Base-by-base conservation (phyloP, 2,329 filamentous ascomycete genomes). In the Hypoxylon sp. region DNA sequence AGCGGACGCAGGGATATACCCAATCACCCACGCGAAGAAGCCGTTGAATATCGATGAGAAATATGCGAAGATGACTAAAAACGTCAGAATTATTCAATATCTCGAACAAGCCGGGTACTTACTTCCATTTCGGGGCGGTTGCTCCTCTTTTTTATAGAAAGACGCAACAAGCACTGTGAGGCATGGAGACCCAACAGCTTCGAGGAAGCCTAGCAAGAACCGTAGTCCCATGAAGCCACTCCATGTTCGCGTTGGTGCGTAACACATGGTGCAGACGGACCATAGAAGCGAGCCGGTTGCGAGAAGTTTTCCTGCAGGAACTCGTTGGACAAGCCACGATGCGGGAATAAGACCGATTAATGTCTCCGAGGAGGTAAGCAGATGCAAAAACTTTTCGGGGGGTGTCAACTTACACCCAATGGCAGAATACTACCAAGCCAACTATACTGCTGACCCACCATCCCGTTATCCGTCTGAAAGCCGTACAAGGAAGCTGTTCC, bases 121-220 rank as follows among this genome's bases (percentile, higher is more conserved):
- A 72, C 70, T 78, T 48, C 80, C 79, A 4, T 75, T 68, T 34
- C 66, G 60, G 5, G 55, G 62, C 1, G 66, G 66, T 38, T 66
- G 63, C 13, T 69, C 66, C 9, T 66, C 66, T 32, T 80, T 80
- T 60, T 76, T 79, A 61, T 80, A 81, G 63, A 80, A 81, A 2
- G 75, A 77, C 4, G 78, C 76, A 41, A 80, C 73, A 36, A 80
- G 75, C 28, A 80, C 72, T 3, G 77, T 79, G 19, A 79, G 73
- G 11, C 74, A 76, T 4, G 79, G 79, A 2, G 75, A 71, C 21
- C 77, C 77, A 25, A 79, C 75, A 5, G 78, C 77, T 51, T 80
- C 79, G 1, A 80, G 71, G 56, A 72, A 74, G 65, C 79, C 79
- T 67, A 80, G 76, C 28, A 78, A 71, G 60, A 80, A 81, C 5